Evolutionary conservation across 441 rosid species (phyloP).

Genomic region (Bocquillonia castaneifolia): DNA sequence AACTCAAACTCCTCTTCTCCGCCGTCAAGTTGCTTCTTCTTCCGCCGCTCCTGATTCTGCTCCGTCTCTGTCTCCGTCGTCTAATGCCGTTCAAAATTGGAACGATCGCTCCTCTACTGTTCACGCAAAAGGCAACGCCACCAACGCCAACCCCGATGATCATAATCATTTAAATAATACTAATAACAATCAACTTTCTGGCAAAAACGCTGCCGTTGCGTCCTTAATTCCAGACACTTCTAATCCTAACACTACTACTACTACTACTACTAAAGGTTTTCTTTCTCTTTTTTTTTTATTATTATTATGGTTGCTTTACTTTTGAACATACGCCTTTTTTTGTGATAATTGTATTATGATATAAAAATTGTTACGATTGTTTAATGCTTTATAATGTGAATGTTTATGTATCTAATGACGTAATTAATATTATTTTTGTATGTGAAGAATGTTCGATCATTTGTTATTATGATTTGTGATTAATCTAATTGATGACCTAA

Average conservation of each 20-base stretch:
- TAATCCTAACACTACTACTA: constrained; percentile 38
- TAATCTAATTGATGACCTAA: background rate
- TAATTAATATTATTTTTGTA: too few relatives aligned
- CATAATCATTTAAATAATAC: too few relatives aligned
- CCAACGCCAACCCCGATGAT: too few relatives aligned
- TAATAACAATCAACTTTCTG: constrained; percentile 31
- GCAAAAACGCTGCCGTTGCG: constrained; percentile 35
- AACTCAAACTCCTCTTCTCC: background rate
- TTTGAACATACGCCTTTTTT: background rate
- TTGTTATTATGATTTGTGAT: background rate
- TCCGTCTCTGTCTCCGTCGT: constrained; percentile 16
- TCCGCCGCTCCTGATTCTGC: constrained; percentile 23
- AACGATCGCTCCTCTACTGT: constrained; percentile 22
- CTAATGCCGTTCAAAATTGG: constrained; percentile 40
- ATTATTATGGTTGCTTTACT: background rate
- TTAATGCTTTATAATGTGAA: too few relatives aligned
- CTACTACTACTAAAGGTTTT: constrained; percentile 51
- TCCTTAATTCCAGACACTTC: constrained; percentile 53
- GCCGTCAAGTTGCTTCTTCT: constrained; percentile 29
- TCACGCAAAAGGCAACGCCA: constrained; percentile 7
- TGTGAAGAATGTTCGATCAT: background rate
- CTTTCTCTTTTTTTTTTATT: constrained; percentile 1
- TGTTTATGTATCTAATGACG: background rate
- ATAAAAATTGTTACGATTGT: too few relatives aligned
- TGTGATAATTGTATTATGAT: too few relatives aligned